Conservation (phyloP, 345 rosid genomes). For the Lepidium sativum region DNA sequence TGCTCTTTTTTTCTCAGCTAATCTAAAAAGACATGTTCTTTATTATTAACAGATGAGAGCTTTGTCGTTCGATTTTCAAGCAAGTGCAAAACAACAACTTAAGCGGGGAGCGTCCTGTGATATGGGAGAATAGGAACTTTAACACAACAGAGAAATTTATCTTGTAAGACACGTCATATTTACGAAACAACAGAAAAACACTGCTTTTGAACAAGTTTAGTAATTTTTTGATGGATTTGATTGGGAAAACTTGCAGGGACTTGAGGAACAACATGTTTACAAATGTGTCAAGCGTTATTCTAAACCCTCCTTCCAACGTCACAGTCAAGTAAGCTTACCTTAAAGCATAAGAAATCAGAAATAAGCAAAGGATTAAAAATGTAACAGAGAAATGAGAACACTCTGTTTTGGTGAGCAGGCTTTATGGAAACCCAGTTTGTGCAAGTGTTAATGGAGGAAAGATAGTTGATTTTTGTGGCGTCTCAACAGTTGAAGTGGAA, state of each 20-base stretch:
- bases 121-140: slow-evolving; percentile 36
- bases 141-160: slow-evolving; percentile 14
- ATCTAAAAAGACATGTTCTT: neutral
- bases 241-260: slow-evolving; percentile 35
- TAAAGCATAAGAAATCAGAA: neutral
- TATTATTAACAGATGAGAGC: neutral
- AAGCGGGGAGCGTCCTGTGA: slow-evolving; percentile 36
- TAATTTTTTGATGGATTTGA: neutral
- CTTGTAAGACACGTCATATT: slow-evolving; percentile 26
- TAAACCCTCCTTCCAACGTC: slow-evolving; percentile 45
- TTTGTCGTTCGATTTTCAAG: slow-evolving; percentile 22
- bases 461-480: slow-evolving; percentile 35
- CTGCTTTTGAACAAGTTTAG: neutral
- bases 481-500: slow-evolving; percentile 14
- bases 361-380: neutral
- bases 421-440: slow-evolving; percentile 53
- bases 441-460: slow-evolving; percentile 25
- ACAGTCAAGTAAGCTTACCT: slow-evolving; percentile 33
- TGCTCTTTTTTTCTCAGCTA: neutral
- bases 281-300: slow-evolving; percentile 31
- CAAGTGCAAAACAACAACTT: slow-evolving; percentile 32
- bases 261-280: slow-evolving; percentile 40
- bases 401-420: slow-evolving; percentile 37
- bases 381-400: neutral
- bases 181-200: neutral